Percentiles rank a stretch among this genome's conserved stretches.
phyloP scores from a whole-genome alignment of 371 early-diverging fungal genomes.

The Lichtheimia ramosa region DNA sequence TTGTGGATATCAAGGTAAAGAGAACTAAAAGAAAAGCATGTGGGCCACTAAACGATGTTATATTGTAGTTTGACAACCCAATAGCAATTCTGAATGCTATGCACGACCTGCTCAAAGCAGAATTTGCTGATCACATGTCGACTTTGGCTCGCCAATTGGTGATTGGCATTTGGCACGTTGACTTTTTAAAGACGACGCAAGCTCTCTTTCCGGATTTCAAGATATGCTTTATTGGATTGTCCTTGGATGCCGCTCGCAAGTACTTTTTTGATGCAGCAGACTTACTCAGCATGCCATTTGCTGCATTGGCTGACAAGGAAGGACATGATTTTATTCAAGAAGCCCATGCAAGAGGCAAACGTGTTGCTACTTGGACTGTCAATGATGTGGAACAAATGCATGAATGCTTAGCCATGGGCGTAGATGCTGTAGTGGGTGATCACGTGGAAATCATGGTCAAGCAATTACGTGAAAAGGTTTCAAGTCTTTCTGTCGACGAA shows the following conservation, averaged over 20 bases:
- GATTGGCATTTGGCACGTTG: constrained; percentile 67
- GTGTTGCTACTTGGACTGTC: constrained; percentile 62
- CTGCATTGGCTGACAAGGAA: constrained; percentile 40
- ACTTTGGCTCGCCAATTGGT: constrained; percentile 45
- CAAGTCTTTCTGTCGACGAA: constrained; percentile 15
- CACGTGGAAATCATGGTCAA: constrained; percentile 38
- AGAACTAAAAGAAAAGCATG: too few relatives aligned
- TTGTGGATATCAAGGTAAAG: constrained; percentile 66
- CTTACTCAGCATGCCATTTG: constrained; percentile 54
- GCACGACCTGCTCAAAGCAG: constrained; percentile 27
- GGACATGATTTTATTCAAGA: constrained; percentile 55
- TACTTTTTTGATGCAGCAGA: constrained; percentile 55
- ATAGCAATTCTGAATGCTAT: constrained; percentile 45
- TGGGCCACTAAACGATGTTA: neutral
- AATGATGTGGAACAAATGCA: constrained; percentile 52
- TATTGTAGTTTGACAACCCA: constrained; percentile 48
- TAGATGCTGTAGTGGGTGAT: constrained; percentile 61
- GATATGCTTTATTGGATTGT: constrained; percentile 58
- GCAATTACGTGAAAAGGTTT: constrained; percentile 25
- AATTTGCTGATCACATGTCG: constrained; percentile 12
- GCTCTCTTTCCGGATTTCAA: constrained; percentile 39
- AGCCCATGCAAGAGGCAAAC: constrained; percentile 49
- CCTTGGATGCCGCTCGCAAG: constrained; percentile 46
- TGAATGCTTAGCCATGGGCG: constrained; percentile 45
- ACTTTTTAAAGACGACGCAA: constrained; percentile 52